These are phyloP conservation scores for Arachnomyces sp. DNA, from an alignment of 2,329 filamentous ascomycete species.

Conservation along the genomic window DNA sequence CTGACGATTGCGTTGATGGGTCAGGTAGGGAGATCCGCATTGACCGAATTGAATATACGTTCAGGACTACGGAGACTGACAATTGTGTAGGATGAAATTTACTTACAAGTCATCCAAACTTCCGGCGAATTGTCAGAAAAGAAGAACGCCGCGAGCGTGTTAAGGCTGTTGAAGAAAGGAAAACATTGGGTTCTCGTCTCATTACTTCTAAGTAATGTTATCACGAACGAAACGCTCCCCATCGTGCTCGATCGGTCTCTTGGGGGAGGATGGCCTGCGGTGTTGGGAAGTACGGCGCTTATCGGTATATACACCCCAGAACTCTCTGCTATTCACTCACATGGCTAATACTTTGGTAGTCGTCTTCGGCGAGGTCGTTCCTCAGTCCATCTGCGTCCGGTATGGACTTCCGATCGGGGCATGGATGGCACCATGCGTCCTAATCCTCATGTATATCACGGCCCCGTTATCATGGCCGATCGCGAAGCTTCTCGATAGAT, in stretches of 20 bases:
- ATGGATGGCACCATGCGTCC: constrained; percentile 82
- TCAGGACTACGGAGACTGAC: not conserved
- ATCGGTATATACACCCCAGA: constrained; percentile 64
- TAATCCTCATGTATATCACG: constrained; percentile 85
- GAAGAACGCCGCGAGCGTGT: constrained; percentile 74
- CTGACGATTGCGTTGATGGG: constrained; percentile 65
- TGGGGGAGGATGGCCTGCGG: constrained; percentile 88
- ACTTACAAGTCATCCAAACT: constrained; percentile 85
- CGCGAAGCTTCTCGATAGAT: constrained; percentile 86
- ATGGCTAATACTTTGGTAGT: constrained; percentile 47
- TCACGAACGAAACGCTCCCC: constrained; percentile 93
- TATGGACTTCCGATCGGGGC: constrained; percentile 93
- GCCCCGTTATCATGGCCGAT: constrained; percentile 88
- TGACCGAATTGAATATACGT: not conserved
- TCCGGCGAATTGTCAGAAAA: constrained; percentile 80
- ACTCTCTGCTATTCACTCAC: constrained; percentile 1
- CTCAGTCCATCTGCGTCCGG: constrained; percentile 91
- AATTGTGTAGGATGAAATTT: constrained; percentile 72
- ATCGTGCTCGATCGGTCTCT: constrained; percentile 92
- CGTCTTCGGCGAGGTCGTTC: constrained; percentile 94
- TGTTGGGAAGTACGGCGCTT: constrained; percentile 83
- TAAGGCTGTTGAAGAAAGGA: constrained; percentile 71
- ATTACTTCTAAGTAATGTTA: constrained; percentile 87
- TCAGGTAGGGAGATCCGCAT: constrained; percentile 34
- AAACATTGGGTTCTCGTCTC: constrained; percentile 99